Evolutionary conservation across 164 flowering plant species (phyloP), one percentile per base, ranked within the genome.

Genomic region (Sedum album): DNA sequence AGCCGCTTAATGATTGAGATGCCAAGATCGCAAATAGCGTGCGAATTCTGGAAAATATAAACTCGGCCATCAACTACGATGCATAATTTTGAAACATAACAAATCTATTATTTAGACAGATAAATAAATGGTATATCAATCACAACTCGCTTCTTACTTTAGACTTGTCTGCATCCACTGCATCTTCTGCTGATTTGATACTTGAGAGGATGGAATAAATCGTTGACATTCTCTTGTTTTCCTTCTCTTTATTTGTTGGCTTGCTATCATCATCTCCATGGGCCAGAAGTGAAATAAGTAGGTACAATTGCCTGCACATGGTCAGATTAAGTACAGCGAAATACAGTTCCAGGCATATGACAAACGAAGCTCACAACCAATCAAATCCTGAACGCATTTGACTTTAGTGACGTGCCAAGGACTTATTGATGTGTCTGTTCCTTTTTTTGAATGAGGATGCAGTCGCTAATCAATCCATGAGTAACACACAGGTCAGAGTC

Each of bases 11-110:
- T 70, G 31, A 91, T 84, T 51, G 87, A 76, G 70, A 91, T 68
- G 20, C 94, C 97, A 77, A 91, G 87, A 72, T 94, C 97, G 80
- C 88, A 86, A 4, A 91, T 81, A 30, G 90, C 96, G 79, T 88
- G 82, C 21, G 89, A 86, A 60, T 84, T 86, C 98, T 93, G 96
- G 36, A 17, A 75, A 79, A 60, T 33, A n/a, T 46, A 46, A 72
- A 64, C 62, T 26, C 62, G 7, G 63, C 65, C 25, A 68, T 57
- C 46, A 75, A 0, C 61, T 55, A 46, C 7, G 49, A 49, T 18
- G 26, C 23, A 9, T 31, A 41, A 31, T 17, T 41, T 7, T 35
- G 33, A 36, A 13, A 6, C 38, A 65, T 26, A 65, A 6, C 11
- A 10, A 5, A 44, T n/a, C 48, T 42, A 44, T 46, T 0, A 33